Conservation (phyloP, 345 rosid species). For the Lepidium sativum region DNA sequence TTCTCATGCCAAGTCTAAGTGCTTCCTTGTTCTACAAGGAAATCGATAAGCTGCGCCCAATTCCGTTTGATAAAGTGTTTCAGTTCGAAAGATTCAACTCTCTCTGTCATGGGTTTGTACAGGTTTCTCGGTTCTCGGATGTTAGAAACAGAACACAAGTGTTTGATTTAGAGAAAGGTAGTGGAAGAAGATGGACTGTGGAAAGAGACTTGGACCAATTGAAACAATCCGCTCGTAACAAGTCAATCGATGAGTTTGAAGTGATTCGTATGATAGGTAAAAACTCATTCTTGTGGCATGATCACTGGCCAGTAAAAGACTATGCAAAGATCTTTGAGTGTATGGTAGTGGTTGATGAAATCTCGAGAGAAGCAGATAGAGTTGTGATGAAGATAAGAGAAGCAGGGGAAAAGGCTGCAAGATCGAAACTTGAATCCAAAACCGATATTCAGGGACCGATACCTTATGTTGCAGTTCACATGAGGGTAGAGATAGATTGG, state of each 20-base stretch:
- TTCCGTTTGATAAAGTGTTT: slow-evolving; percentile 71
- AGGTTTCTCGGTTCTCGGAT: slow-evolving; percentile 50
- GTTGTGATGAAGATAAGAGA: slow-evolving; percentile 67
- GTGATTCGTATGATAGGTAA: slow-evolving; percentile 63
- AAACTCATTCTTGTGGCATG: slow-evolving; percentile 96
- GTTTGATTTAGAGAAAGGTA: slow-evolving; percentile 67
- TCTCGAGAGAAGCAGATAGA: slow-evolving; percentile 61
- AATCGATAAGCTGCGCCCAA: slow-evolving; percentile 66
- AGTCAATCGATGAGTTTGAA: slow-evolving; percentile 45
- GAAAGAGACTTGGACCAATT: slow-evolving; percentile 76
- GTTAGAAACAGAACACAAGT: slow-evolving; percentile 36
- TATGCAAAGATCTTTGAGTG: slow-evolving; percentile 87
- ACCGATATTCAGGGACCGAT: not conserved
- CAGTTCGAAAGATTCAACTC: slow-evolving; percentile 64
- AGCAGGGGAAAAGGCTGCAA: slow-evolving; percentile 36
- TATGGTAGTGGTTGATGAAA: slow-evolving; percentile 65
- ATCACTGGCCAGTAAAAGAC: slow-evolving; percentile 92
- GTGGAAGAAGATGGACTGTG: slow-evolving; percentile 91
- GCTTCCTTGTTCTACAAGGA: slow-evolving; percentile 94
- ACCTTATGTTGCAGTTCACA: slow-evolving; percentile 79
- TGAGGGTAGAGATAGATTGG: slow-evolving; percentile 99
- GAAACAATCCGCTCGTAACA: slow-evolving; percentile 28
- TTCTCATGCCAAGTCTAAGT: slow-evolving; percentile 87
- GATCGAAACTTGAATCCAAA: slow-evolving; percentile 8
- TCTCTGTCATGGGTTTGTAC: slow-evolving; percentile 66